phyloP scores from a whole-genome alignment of 2,329 filamentous ascomycete genomes.

The Juglanconis juglandina region DNA sequence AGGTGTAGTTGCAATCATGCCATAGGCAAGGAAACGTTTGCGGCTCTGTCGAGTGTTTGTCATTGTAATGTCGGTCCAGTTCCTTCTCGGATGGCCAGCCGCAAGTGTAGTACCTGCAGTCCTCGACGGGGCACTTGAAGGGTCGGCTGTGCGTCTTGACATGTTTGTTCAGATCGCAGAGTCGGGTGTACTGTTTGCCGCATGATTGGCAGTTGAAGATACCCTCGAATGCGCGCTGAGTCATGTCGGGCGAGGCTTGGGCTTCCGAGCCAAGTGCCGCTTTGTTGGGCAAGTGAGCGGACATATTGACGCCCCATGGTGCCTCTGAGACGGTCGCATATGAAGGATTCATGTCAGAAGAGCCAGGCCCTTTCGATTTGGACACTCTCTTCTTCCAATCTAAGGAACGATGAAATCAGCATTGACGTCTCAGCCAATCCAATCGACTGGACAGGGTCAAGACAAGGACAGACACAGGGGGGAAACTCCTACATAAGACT shows the following conservation, averaged over 20 bases:
- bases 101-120: conserved; percentile 66
- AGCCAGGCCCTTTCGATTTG: background rate
- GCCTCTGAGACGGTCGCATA: conserved; percentile 5
- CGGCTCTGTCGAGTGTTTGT: conserved; percentile 69
- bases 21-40: conserved; percentile 64
- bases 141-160: conserved; percentile 13
- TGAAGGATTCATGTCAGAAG: conserved; percentile 15
- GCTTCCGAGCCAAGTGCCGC: background rate
- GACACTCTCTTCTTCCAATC: background rate
- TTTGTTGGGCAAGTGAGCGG: conserved; percentile 1
- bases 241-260: conserved; percentile 3
- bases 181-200: conserved; percentile 26
- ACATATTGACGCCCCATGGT: conserved; percentile 10
- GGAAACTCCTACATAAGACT: background rate
- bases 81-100: conserved; percentile 81
- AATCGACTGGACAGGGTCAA: background rate
- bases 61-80: conserved; percentile 71
- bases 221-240: conserved; percentile 3
- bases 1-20: conserved; percentile 64
- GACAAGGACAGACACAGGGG: background rate
- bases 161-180: conserved; percentile 35
- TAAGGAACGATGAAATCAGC: conserved; percentile 7
- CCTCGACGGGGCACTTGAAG: conserved; percentile 65
- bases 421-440: background rate
- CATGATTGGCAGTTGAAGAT: conserved; percentile 25